These are phyloP conservation scores for Moesziomyces parantarcticus DNA, from an alignment of 1,284 basidiomycete genomes.

Conservation along the genomic window DNA sequence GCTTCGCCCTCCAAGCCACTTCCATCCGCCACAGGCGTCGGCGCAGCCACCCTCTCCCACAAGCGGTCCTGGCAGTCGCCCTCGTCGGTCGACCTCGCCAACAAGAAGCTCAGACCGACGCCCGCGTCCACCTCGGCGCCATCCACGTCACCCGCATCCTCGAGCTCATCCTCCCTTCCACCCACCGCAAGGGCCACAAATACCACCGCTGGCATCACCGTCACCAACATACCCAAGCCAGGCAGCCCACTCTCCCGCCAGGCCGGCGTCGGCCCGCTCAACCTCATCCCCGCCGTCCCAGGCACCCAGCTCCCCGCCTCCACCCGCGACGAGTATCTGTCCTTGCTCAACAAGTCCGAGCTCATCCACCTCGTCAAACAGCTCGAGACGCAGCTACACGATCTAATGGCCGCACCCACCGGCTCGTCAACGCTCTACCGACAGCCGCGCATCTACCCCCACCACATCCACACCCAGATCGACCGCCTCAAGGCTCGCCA, in stretches of 20 bases:
- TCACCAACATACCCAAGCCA: slow-evolving; percentile 45
- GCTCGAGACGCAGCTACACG: slow-evolving; percentile 45
- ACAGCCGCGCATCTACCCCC: slow-evolving; percentile 44
- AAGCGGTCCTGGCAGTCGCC: slow-evolving; percentile 41
- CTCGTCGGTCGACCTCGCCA: slow-evolving; percentile 24
- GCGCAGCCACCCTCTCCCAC: slow-evolving; percentile 9
- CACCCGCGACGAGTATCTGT: slow-evolving; percentile 34
- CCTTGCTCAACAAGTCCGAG: slow-evolving; percentile 41
- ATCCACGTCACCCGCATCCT: slow-evolving; percentile 9
- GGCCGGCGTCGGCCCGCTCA: slow-evolving; percentile 27
- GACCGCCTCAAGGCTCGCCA: slow-evolving; percentile 41
- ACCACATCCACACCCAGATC: slow-evolving; percentile 38
- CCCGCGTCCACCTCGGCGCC: neutral
- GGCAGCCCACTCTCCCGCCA: slow-evolving; percentile 44
- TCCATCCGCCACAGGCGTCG: slow-evolving; percentile 5
- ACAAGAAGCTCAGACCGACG: slow-evolving; percentile 28
- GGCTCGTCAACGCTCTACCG: slow-evolving; percentile 41
- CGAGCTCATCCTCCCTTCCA: slow-evolving; percentile 7
- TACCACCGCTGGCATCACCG: slow-evolving; percentile 25
- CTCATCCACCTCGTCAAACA: slow-evolving; percentile 49
- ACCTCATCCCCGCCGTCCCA: slow-evolving; percentile 37
- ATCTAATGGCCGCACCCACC: slow-evolving; percentile 27
- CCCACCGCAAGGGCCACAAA: slow-evolving; percentile 11
- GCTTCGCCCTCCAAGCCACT: slow-evolving; percentile 45
- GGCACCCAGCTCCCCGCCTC: slow-evolving; percentile 21